Evolutionary conservation across 495 filamentous ascomycete genomes (phyloP).

Genomic region (Aspergillus hancockii): DNA sequence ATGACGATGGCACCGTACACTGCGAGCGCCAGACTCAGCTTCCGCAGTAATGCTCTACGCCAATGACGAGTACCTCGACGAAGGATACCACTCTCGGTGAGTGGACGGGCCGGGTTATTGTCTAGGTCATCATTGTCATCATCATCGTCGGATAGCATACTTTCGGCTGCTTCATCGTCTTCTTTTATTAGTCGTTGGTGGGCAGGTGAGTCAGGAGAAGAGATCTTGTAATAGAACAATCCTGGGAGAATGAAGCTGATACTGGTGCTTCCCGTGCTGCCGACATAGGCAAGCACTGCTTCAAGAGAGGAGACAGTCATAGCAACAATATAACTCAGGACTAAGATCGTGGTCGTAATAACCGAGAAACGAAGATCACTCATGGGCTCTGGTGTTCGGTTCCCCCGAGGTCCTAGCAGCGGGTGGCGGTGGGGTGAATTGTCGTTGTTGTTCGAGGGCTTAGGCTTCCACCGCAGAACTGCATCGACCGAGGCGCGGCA

Average conservation of each 20-base stretch:
- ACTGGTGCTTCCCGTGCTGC: conserved; percentile 87
- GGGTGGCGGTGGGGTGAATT: conserved; percentile 49
- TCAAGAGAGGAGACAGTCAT: conserved; percentile 90
- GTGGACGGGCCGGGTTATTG: conserved; percentile 35
- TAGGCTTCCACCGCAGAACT: conserved; percentile 86
- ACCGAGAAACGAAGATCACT: conserved; percentile 85
- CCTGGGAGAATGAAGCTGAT: conserved; percentile 97
- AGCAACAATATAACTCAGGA: conserved; percentile 81
- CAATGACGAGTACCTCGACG: conserved; percentile 55
- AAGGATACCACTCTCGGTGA: conserved; percentile 48
- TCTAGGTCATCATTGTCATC: conserved; percentile 45
- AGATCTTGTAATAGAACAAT: conserved; percentile 98
- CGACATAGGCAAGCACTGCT: conserved; percentile 90
- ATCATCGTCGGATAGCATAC: conserved; percentile 44
- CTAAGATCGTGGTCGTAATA: conserved; percentile 81
- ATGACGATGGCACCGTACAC: conserved; percentile 87
- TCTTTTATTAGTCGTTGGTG: conserved; percentile 86
- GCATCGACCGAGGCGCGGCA: conserved; percentile 92
- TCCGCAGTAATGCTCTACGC: conserved; percentile 63
- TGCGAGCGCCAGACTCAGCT: conserved; percentile 71
- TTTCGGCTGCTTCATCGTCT: conserved; percentile 67
- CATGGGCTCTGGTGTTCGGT: conserved; percentile 57
- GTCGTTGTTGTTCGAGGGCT: conserved; percentile 37
- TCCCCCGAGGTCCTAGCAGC: conserved; percentile 37
- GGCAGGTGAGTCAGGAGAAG: conserved; percentile 75